Evolutionary conservation across 2,329 filamentous ascomycete genomes (phyloP).

Genomic region (Acarospora socialis): DNA sequence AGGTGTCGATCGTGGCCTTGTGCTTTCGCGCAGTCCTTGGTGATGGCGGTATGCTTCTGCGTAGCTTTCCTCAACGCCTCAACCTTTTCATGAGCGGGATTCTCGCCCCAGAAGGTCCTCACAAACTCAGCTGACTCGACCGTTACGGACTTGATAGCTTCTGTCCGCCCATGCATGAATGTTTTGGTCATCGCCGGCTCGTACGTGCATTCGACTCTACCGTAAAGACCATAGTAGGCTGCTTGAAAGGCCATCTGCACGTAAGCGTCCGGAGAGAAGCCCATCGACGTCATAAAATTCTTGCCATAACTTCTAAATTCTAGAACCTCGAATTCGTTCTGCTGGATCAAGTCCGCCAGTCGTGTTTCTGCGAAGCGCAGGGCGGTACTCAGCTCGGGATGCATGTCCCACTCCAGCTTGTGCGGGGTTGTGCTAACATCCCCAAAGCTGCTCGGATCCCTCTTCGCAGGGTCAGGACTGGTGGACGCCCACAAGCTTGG

Average conservation of each 20-base stretch:
- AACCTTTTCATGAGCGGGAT: slow-evolving; percentile 67
- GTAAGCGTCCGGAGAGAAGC: slow-evolving; percentile 92
- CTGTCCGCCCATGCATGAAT: slow-evolving; percentile 84
- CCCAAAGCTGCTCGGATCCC: slow-evolving; percentile 80
- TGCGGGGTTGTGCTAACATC: slow-evolving; percentile 88
- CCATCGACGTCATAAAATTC: slow-evolving; percentile 94
- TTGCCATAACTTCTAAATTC: slow-evolving; percentile 86
- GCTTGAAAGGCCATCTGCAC: slow-evolving; percentile 99
- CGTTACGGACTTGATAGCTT: slow-evolving; percentile 79
- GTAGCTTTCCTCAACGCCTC: slow-evolving; percentile 74
- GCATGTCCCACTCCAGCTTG: slow-evolving; percentile 96
- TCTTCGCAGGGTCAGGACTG: slow-evolving; percentile 83
- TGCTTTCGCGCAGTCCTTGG: slow-evolving; percentile 74
- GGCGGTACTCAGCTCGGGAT: slow-evolving; percentile 77
- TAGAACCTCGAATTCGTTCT: slow-evolving; percentile 88
- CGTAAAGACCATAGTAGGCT: slow-evolving; percentile 67
- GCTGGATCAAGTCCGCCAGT: slow-evolving; percentile 83
- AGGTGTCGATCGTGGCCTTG: slow-evolving; percentile 86
- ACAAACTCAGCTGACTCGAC: slow-evolving; percentile 77
- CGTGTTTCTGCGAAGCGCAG: slow-evolving; percentile 91
- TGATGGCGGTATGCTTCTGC: slow-evolving; percentile 64
- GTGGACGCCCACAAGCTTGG: slow-evolving; percentile 82
- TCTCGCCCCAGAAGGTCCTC: slow-evolving; percentile 87
- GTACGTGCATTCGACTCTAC: slow-evolving; percentile 85
- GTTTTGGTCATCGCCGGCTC: slow-evolving; percentile 97